These are phyloP conservation scores for Cyclotella baltica DNA, from an alignment of 108 stramenopile genomes.

Conservation along the genomic window DNA sequence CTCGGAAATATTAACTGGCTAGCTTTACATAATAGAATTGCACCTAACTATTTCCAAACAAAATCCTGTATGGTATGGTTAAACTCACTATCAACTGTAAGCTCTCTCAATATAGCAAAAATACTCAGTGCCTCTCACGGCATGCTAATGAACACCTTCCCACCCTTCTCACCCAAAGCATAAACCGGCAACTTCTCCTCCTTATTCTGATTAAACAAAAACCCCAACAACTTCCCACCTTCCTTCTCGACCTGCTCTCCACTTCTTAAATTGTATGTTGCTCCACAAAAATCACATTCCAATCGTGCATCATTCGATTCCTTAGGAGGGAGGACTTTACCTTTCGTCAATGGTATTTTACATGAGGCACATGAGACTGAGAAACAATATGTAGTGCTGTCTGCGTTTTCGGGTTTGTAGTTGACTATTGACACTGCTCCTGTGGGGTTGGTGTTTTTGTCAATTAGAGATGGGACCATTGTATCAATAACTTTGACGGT, in stretches of 20 bases:
- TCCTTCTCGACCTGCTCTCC: conserved; percentile 57
- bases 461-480: conserved; percentile 50
- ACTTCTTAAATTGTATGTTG: conserved; percentile 78
- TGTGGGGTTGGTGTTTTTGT: conserved; percentile 73
- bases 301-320: conserved; percentile 45
- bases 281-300: conserved; percentile 67
- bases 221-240: conserved; percentile 65
- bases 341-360: conserved; percentile 83
- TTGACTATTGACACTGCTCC: conserved; percentile 81
- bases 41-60: no score
- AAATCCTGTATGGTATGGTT: no score
- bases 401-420: conserved; percentile 31
- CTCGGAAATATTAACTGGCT: no score
- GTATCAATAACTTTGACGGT: conserved; percentile 67
- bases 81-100: no score
- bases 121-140: no score
- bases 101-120: no score
- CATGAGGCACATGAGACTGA: conserved; percentile 66
- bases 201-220: conserved; percentile 53
- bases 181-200: conserved; percentile 58
- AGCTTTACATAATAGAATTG: no score
- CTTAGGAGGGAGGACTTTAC: conserved; percentile 56
- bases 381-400: conserved; percentile 70
- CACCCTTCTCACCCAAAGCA: conserved; percentile 78
- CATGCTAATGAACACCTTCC: conserved; percentile 68